Base-by-base conservation (phyloP, 2,329 filamentous ascomycete species). In the Claviceps humidiphila region DNA sequence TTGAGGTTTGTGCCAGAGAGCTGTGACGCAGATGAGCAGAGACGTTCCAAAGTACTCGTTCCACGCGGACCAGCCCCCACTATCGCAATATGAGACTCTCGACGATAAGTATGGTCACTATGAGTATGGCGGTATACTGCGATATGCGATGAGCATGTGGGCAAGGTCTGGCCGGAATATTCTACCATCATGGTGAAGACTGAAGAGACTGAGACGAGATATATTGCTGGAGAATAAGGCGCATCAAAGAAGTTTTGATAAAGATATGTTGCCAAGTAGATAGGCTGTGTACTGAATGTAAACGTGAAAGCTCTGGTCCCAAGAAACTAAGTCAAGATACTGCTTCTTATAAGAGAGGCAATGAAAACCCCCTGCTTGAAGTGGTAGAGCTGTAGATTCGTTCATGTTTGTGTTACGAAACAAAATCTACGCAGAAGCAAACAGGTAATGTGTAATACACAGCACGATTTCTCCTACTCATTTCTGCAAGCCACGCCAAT, bases 11-110 rank as follows among this genome's bases (percentile, higher is more conserved):
- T 14, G 14, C 26, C 49, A 14, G 49, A 38, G 14, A 48, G 16
- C 26, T 24, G 17, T n/a, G 38, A 47, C n/a, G 52, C 52, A 26
- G 52, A 53, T 2, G 43, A 37, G 14, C 52, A 53, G 17, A 53
- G 16, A 14, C 52, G 52, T 30, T 53, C 52, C 43, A 53, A 16
- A 9, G 52, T 24, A 30, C 52, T 53, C 13, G 52, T 53, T 39
- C 52, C 52, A 43, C 52, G 48, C 4, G 52, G 52, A 5, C 52
- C 52, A 16, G 49, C 49, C 13, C 52, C 52, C 3, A 53, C 52
- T 7, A 53, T 53, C 16, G 52, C 52, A 13, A 53, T 50, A n/a
- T 53, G 52, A 9, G 26, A 43, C 20, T 43, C 40, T 4, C 8
- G 41, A n/a, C 26, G 30, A 22, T n/a, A 30, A 5, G 40, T 17